Evolutionary conservation across 1,284 basidiomycete species (phyloP), one percentile per base, ranked within the genome.

Genomic region (Marasmius oreades): DNA sequence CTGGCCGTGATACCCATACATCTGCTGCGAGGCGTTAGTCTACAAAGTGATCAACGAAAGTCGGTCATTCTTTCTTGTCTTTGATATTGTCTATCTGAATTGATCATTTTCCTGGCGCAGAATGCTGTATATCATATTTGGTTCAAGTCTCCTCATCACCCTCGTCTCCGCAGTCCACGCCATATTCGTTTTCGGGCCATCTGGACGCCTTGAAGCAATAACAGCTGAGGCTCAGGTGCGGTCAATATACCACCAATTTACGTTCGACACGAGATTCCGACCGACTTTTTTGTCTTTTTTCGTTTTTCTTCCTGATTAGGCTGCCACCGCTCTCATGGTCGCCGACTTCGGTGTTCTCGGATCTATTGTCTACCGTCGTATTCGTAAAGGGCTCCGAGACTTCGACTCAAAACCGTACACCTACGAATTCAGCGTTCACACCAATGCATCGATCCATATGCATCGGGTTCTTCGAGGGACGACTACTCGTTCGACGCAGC

Each of bases 1-100:
- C 58, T 69, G 3, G 62, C 67, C 22, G 34, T 58, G 6, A 43
- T 69, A 26, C 67, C 69, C 2, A 53, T 69, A 20, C 62, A 62
- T 12, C 60, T 70, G 20, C 58, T 69, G 6, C 67, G 64, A 62
- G 56, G 55, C 14, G 62, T 67, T 37, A 61, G 55, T 14, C 56
- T 69, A 14, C 50, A 51, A 10, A 23, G 24, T 18, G 47, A 55
- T 18, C 52, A 57, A 46, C 39, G 59, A 6, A 58, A 52, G 57
- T 58, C 0, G 7, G 55, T 51, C 37, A 31, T 37, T 16, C 18
- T 18, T 10, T 8, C 6, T 42, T n/a, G 2, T n/a, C n/a, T 16
- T 42, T 42, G n/a, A 16, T 20, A 20, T 18, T 16, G 14, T 16
- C 20, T 7, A 31, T 10, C 28, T 31, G 28, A n/a, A 31, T 46